Percentiles rank a stretch among this genome's conserved stretches.
Evolutionary conservation across 2,329 filamentous ascomycete genomes (phyloP).

Genomic region (Talaromyces sp.): DNA sequence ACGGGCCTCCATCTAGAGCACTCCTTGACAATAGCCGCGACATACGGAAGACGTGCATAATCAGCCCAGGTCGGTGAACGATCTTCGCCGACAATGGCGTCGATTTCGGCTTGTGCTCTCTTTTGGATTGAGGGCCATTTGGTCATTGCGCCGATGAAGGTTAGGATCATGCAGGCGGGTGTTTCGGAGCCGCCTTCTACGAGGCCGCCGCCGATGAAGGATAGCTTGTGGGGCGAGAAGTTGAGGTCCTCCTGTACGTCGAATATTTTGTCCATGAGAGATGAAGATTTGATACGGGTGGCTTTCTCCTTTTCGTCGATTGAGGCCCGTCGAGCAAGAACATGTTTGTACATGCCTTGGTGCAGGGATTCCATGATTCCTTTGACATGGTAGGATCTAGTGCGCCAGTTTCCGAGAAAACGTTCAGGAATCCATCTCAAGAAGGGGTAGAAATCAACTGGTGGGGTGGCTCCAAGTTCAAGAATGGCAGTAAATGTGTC

Average conservation of each 20-base stretch:
- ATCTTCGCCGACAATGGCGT: conserved; percentile 47
- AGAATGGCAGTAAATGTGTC: conserved; percentile 32
- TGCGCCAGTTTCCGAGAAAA: conserved; percentile 40
- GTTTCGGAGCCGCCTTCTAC: conserved; percentile 46
- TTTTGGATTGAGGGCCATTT: conserved; percentile 24
- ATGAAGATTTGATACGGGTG: conserved; percentile 9
- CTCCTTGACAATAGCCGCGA: conserved; percentile 58
- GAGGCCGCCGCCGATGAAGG: conserved; percentile 39
- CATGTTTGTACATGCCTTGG: conserved; percentile 32
- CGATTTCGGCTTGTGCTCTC: conserved; percentile 48
- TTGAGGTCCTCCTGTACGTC: conserved; percentile 40
- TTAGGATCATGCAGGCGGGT: background rate
- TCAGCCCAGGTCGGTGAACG: conserved; percentile 51
- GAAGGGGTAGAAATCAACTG: conserved; percentile 47
- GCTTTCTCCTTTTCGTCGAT: conserved; percentile 23
- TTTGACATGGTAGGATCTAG: conserved; percentile 35
- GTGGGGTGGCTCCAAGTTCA: conserved; percentile 42
- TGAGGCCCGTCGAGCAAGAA: conserved; percentile 32
- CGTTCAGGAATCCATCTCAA: conserved; percentile 43
- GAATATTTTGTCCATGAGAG: conserved; percentile 43
- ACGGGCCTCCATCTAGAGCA: conserved; percentile 55
- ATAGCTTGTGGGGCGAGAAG: conserved; percentile 39
- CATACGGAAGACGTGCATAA: conserved; percentile 49
- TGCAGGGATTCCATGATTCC: conserved; percentile 44
- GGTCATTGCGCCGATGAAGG: conserved; percentile 51